These are phyloP conservation scores for Phytophthora podocarpi DNA, from an alignment of 352 stramenopile genomes.

Conservation along the genomic window DNA sequence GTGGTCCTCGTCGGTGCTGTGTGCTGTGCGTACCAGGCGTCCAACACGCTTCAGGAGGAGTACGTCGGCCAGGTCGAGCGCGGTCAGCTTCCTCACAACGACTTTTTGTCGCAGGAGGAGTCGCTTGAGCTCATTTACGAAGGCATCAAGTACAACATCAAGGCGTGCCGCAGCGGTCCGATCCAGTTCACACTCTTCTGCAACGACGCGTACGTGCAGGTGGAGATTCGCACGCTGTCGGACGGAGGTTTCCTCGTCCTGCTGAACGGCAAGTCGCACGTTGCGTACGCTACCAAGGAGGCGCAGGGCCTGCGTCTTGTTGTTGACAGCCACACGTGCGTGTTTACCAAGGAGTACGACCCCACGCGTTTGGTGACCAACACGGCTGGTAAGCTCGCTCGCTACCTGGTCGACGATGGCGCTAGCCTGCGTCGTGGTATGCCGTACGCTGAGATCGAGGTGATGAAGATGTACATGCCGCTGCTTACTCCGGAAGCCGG, in stretches of 20 bases:
- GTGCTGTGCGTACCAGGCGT: conserved; percentile 83
- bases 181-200: conserved; percentile 93
- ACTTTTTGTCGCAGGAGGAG: conserved; percentile 85
- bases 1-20: conserved; percentile 91
- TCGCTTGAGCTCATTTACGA: conserved; percentile 98
- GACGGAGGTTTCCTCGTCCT: conserved; percentile 99
- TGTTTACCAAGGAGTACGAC: conserved; percentile 99
- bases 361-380: conserved; percentile 97
- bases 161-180: conserved; percentile 88
- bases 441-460: conserved; percentile 91
- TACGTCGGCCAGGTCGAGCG: conserved; percentile 87
- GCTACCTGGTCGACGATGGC: conserved; percentile 98
- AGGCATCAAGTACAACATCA: conserved; percentile 98
- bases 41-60: conserved; percentile 70
- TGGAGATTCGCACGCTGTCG: conserved; percentile 96
- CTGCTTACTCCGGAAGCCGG: conserved; percentile 97
- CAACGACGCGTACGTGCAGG: conserved; percentile 89
- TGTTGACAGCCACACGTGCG: conserved; percentile 95
- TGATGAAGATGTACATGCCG: conserved; percentile 99
- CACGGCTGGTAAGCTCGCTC: conserved; percentile 99
- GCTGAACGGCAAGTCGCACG: conserved; percentile 96
- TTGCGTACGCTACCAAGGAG: conserved; percentile 96
- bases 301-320: conserved; percentile 91
- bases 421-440: conserved; percentile 86
- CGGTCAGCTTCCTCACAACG: conserved; percentile 92